phyloP scores from a whole-genome alignment of 1,284 basidiomycete genomes.

The Coniferiporia weirii region DNA sequence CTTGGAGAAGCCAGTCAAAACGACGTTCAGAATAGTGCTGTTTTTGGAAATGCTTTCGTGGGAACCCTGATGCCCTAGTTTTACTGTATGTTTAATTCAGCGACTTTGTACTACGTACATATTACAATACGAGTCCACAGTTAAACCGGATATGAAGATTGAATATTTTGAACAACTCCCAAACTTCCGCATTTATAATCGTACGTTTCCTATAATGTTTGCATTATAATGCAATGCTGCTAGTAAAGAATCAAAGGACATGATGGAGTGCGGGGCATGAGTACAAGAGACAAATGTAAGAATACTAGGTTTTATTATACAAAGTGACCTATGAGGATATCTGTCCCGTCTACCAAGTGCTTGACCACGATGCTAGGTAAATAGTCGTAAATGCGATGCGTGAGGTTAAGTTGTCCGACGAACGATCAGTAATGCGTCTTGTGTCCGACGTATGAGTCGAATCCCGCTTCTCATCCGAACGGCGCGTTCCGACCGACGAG shows the following conservation, averaged over 20 bases:
- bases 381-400: not conserved
- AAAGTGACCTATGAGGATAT: not conserved
- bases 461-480: not conserved
- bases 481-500: constrained; percentile 50
- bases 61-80: too few relatives aligned
- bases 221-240: constrained; percentile 1
- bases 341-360: not conserved
- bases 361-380: not conserved
- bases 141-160: too few relatives aligned
- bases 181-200: too few relatives aligned
- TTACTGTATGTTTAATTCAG: too few relatives aligned
- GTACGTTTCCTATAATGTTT: not conserved
- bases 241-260: not conserved
- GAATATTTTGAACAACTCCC: too few relatives aligned
- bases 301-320: not conserved
- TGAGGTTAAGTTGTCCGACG: not conserved
- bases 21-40: not conserved
- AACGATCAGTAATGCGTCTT: constrained; percentile 1
- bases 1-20: not conserved
- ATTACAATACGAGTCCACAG: too few relatives aligned
- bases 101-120: too few relatives aligned
- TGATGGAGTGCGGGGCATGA: not conserved
- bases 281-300: not conserved
- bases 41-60: too few relatives aligned
- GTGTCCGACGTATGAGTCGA: not conserved